Base-by-base conservation (phyloP, 2,329 filamentous ascomycete species). In the Cladosporium sp. region DNA sequence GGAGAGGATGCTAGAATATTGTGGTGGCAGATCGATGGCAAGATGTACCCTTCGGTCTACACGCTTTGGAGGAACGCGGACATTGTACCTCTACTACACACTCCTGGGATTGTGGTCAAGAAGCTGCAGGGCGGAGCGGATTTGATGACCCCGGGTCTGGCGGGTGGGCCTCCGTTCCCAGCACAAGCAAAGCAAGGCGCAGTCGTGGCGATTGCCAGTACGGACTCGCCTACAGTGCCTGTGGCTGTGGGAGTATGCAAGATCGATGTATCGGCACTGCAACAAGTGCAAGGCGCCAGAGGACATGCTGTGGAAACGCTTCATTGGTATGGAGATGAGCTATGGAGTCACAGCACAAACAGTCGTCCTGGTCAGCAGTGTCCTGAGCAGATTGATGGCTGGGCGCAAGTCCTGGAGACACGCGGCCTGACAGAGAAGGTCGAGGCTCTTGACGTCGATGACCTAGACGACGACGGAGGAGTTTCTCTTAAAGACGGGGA, bases 281-380 rank as follows among this genome's bases (percentile, higher is more conserved):
- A 81, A 59, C 78, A 78, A 34, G 86, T 88, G 6, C 84, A 85
- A 72, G 88, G 88, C 0, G 80, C 81, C 15, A 89, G 87, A 72
- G 88, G 88, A 0, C 85, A 87, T 77, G 88, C 88, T 1, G 87
- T 90, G 11, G 82, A 86, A 69, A 87, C 85, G 4, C 78, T 90
- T 59, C 88, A 90, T 72, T 90, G 88, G 88, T 82, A 84, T 67
- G 87, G 88, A 1, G 88, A 91, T 77, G 88, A 91, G 77, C 73
- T 90, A n/a, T 90, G 88, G 87, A 80, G 80, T 4, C 89, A 86
- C 85, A 87, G 83, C 71, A 80, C 82, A 36, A 80, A 79, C 32
- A 85, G 83, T 5, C 83, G 81, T 66, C 80, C 84, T 21, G 87
- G 86, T 11, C 78, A 78, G 47, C 77, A 81, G 18, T 79, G 84